phyloP scores from a whole-genome alignment of 1,139 yeast genomes.

The Saccharomyces uvarum region DNA sequence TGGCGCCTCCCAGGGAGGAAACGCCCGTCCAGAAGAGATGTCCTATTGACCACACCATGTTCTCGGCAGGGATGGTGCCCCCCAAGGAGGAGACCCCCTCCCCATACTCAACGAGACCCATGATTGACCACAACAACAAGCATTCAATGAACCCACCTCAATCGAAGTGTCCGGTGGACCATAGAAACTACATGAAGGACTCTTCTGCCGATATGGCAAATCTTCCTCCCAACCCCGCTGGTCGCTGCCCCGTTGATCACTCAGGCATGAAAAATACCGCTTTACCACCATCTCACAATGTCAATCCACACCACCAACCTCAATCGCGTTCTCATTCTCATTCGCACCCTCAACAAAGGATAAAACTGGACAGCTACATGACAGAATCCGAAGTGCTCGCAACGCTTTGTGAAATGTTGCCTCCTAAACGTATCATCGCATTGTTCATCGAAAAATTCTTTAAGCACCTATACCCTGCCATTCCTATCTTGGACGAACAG shows the following conservation, averaged over 20 bases:
- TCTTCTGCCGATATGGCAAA: background rate
- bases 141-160: background rate
- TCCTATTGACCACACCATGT: constrained; percentile 16
- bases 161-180: constrained; percentile 10
- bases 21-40: constrained; percentile 9
- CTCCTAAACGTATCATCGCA: constrained; percentile 38
- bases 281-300: background rate
- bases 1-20: background rate
- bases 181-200: constrained; percentile 1
- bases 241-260: background rate
- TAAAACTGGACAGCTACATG: background rate
- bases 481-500: constrained; percentile 46
- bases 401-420: constrained; percentile 28
- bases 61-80: background rate
- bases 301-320: background rate
- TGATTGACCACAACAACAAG: background rate
- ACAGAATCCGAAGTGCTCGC: constrained; percentile 15
- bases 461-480: constrained; percentile 40
- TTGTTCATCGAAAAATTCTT: constrained; percentile 38
- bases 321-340: background rate
- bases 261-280: background rate
- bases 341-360: background rate
- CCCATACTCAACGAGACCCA: background rate
- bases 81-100: background rate
- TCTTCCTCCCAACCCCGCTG: constrained; percentile 2